phyloP scores from a whole-genome alignment of 768 basidiomycete species.

The Hortiboletus flavorubellus region DNA sequence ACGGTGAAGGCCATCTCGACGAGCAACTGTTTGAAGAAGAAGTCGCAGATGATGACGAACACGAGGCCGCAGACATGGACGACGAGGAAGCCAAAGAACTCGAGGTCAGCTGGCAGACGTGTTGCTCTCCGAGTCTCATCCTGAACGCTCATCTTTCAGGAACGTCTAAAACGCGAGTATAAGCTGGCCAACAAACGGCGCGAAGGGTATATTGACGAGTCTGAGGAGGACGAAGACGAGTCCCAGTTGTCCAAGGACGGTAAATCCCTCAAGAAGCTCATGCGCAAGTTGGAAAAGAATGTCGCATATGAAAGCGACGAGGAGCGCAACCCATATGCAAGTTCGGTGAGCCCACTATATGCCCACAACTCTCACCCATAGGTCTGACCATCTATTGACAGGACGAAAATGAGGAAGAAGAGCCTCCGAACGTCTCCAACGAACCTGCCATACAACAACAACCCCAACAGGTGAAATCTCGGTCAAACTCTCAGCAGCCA shows the following conservation, averaged over 20 bases:
- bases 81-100: slow-evolving; percentile 85
- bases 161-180: slow-evolving; percentile 81
- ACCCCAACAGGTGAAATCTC: slow-evolving; percentile 44
- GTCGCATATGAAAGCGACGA: slow-evolving; percentile 81
- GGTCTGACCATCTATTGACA: slow-evolving; percentile 21
- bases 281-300: slow-evolving; percentile 81
- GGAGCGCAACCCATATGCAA: slow-evolving; percentile 75
- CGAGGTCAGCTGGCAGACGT: slow-evolving; percentile 48
- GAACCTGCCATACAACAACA: slow-evolving; percentile 43
- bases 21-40: slow-evolving; percentile 82
- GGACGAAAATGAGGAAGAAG: slow-evolving; percentile 76
- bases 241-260: slow-evolving; percentile 63
- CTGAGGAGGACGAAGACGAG: slow-evolving; percentile 68
- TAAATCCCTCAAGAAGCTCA: slow-evolving; percentile 81
- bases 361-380: background rate
- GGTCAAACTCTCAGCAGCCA: slow-evolving; percentile 39
- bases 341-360: slow-evolving; percentile 49
- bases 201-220: slow-evolving; percentile 68
- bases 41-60: slow-evolving; percentile 86
- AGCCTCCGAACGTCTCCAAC: slow-evolving; percentile 39
- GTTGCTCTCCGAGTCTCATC: background rate
- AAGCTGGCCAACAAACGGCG: slow-evolving; percentile 71
- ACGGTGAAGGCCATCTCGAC: slow-evolving; percentile 77
- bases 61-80: slow-evolving; percentile 64
- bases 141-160: slow-evolving; percentile 40